Percentiles rank a stretch among this genome's conserved stretches.
Evolutionary conservation across 139 green algal species (phyloP).

Genomic region (Eudorina sp.): DNA sequence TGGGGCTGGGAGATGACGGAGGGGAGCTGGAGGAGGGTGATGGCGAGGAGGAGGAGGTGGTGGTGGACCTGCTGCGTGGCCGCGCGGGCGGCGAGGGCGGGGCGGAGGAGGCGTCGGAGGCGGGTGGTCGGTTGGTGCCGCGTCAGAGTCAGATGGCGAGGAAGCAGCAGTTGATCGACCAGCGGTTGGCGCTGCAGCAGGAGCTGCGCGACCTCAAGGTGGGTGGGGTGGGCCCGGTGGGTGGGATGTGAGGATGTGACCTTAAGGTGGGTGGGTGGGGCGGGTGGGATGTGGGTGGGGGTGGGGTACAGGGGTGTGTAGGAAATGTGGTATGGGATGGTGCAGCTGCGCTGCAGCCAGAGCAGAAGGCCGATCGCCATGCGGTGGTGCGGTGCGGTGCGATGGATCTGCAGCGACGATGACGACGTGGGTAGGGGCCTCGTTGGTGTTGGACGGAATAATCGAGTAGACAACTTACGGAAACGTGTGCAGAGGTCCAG

Average conservation of each 20-base stretch:
- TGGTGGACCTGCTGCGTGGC: neutral
- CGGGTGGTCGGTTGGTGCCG: neutral
- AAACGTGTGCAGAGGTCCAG: no score
- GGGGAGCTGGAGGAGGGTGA: no score
- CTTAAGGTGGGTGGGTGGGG: neutral
- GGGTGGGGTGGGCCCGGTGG: neutral
- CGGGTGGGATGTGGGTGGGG: neutral
- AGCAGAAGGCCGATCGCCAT: no score
- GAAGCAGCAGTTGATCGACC: conserved; percentile 43
- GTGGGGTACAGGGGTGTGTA: no score
- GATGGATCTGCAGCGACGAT: no score
- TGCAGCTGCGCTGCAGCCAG: no score
- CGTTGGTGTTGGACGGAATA: no score
- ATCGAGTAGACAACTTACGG: no score
- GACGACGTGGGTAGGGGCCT: no score
- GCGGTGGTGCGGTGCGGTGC: no score
- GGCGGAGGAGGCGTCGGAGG: neutral
- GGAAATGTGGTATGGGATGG: no score
- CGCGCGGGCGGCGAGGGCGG: neutral
- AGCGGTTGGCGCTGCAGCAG: conserved; percentile 13
- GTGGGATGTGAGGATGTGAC: neutral
- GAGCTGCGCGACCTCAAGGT: conserved; percentile 43
- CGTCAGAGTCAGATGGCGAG: conserved; percentile 4
- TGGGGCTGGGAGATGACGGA: neutral
- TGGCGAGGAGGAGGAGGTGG: no score